Percentiles rank a stretch among this genome's conserved stretches.
Conservation (phyloP, 768 basidiomycete species). For the Trametopsis cervina region DNA sequence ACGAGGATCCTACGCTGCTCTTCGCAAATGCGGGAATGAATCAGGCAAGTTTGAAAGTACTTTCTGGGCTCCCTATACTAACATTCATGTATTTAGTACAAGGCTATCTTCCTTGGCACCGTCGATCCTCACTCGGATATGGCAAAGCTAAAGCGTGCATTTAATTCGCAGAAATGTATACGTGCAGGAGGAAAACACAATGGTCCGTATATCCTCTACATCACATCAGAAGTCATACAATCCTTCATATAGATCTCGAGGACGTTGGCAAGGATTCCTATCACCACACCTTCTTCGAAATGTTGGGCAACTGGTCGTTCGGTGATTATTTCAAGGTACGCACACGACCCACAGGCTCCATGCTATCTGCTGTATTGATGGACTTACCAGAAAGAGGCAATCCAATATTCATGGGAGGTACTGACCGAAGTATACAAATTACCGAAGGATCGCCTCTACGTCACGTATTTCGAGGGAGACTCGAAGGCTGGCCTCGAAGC, state of each 20-base stretch:
- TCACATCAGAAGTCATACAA: slow-evolving; percentile 1
- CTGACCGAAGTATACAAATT: slow-evolving; percentile 85
- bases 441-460: slow-evolving; percentile 86
- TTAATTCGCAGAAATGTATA: slow-evolving; percentile 97
- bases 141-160: slow-evolving; percentile 85
- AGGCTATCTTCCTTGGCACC: slow-evolving; percentile 95
- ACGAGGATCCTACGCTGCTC: slow-evolving; percentile 94
- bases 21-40: slow-evolving; percentile 99
- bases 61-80: background rate
- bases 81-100: slow-evolving; percentile 53
- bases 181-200: slow-evolving; percentile 99
- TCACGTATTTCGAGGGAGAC: slow-evolving; percentile 98
- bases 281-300: slow-evolving; percentile 98
- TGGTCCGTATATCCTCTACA: slow-evolving; percentile 38
- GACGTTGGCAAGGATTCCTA: slow-evolving; percentile 99
- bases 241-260: slow-evolving; percentile 67
- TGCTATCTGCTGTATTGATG: background rate
- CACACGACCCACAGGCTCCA: background rate
- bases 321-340: slow-evolving; percentile 98
- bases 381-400: slow-evolving; percentile 75
- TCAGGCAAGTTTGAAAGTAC: slow-evolving; percentile 43
- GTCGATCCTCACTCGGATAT: slow-evolving; percentile 93
- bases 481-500: slow-evolving; percentile 75
- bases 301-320: slow-evolving; percentile 99
- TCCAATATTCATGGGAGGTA: slow-evolving; percentile 90